Conservation (phyloP, 257 asterid genomes). For the Jaltomata sinuosa region DNA sequence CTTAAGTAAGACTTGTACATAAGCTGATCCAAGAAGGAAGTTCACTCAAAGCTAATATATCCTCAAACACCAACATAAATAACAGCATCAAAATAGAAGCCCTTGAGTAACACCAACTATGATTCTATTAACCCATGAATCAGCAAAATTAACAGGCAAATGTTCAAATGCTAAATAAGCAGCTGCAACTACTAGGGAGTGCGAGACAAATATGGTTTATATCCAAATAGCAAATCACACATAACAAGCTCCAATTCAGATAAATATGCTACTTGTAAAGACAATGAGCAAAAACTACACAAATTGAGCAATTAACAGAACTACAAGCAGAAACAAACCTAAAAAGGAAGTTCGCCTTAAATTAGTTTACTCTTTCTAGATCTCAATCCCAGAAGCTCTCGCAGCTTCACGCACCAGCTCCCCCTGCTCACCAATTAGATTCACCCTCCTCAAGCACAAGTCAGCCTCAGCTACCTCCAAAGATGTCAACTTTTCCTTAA, state of each 20-base stretch:
- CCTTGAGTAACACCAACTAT: not conserved
- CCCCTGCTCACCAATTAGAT: constrained; percentile 20
- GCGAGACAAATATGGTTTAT: not conserved
- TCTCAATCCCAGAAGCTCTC: constrained; percentile 1
- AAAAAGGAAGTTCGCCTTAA: not conserved
- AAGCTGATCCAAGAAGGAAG: not conserved
- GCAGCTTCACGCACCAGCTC: constrained; percentile 25
- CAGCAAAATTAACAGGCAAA: not conserved
- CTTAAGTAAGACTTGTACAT: not conserved
- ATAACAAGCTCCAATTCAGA: not conserved
- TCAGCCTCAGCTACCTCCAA: constrained; percentile 24
- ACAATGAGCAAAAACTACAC: not conserved
- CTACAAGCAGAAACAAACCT: not conserved
- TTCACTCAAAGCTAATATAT: not conserved
- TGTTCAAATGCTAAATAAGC: not conserved
- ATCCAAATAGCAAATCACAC: not conserved
- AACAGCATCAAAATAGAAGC: not conserved
- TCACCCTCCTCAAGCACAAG: constrained; percentile 12
- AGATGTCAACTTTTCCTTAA: constrained; percentile 28
- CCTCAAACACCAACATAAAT: not conserved
- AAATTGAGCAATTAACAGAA: not conserved
- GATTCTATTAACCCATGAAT: not conserved
- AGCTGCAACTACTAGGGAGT: not conserved
- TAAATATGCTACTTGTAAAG: not conserved
- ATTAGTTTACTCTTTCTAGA: not conserved